Evolutionary conservation across 768 basidiomycete genomes (phyloP).

Genomic region (Cubamyces sp.): DNA sequence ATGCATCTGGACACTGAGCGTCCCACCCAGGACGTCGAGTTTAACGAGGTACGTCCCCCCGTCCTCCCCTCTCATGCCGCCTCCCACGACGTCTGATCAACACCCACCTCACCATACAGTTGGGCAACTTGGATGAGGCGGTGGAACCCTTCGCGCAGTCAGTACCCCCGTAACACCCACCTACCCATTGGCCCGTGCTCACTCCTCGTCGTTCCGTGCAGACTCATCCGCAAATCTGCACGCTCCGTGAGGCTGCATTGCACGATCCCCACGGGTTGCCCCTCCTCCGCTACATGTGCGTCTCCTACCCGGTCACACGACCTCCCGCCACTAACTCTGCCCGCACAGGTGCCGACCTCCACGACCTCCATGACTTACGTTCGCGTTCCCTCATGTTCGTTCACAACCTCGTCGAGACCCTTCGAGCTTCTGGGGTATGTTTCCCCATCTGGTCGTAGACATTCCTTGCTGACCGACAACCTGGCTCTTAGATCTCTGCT

Average conservation of each 20-base stretch:
- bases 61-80: background rate
- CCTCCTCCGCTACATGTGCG: slow-evolving; percentile 62
- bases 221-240: slow-evolving; percentile 53
- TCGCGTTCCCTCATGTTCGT: slow-evolving; percentile 65
- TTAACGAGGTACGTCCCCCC: slow-evolving; percentile 41
- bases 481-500: slow-evolving; percentile 52
- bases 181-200: slow-evolving; percentile 7
- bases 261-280: slow-evolving; percentile 67
- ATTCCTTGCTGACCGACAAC: slow-evolving; percentile 12
- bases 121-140: slow-evolving; percentile 58
- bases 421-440: slow-evolving; percentile 62
- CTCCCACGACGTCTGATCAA: slow-evolving; percentile 16
- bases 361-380: slow-evolving; percentile 69
- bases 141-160: slow-evolving; percentile 66
- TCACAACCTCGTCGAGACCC: slow-evolving; percentile 62
- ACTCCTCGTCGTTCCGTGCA: slow-evolving; percentile 29
- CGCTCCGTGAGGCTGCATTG: slow-evolving; percentile 61
- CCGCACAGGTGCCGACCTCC: slow-evolving; percentile 58
- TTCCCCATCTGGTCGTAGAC: background rate
- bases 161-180: slow-evolving; percentile 26
- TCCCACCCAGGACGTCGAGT: slow-evolving; percentile 31
- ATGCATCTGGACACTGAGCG: slow-evolving; percentile 31
- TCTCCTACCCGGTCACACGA: slow-evolving; percentile 23
- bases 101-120: slow-evolving; percentile 37
- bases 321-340: slow-evolving; percentile 8